These are phyloP conservation scores for Atalantia buxifolia DNA, from an alignment of 345 rosid species.

Conservation along the genomic window DNA sequence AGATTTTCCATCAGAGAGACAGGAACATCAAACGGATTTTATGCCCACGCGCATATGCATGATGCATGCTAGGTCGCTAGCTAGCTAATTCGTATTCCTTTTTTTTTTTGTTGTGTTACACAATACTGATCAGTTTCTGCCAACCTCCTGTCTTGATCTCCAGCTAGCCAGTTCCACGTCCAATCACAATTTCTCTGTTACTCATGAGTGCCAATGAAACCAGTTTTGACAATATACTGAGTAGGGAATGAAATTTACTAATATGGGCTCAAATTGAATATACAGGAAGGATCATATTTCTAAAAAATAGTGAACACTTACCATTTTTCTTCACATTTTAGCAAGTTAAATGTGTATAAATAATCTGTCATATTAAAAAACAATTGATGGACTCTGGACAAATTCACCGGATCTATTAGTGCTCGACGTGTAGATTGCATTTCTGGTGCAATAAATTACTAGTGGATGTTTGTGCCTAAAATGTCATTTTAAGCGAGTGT, in stretches of 20 bases:
- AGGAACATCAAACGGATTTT: slow-evolving; percentile 34
- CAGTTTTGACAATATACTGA: slow-evolving; percentile 17
- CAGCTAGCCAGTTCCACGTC: slow-evolving; percentile 3
- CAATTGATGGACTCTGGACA: too few species aligned
- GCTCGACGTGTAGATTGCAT: too few species aligned
- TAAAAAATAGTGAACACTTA: too few species aligned
- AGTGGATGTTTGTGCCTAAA: background rate
- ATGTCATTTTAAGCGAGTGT: background rate
- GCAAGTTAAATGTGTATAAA: too few species aligned
- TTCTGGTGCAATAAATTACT: too few species aligned
- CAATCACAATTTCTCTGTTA: slow-evolving; percentile 20
- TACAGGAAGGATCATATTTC: too few species aligned
- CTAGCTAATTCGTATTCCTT: background rate
- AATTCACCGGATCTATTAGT: too few species aligned
- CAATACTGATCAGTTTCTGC: background rate
- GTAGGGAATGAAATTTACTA: background rate
- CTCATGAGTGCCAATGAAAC: slow-evolving; percentile 27
- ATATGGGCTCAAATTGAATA: background rate
- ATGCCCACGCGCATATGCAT: slow-evolving; percentile 57
- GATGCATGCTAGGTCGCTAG: background rate
- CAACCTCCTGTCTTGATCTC: background rate
- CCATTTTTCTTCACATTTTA: too few species aligned
- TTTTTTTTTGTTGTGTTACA: background rate
- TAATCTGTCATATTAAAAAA: too few species aligned
- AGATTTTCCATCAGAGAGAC: slow-evolving; percentile 31